These are phyloP conservation scores for Lizanozyma gosingica DNA, from an alignment of 1,139 yeast species.

Conservation along the genomic window DNA sequence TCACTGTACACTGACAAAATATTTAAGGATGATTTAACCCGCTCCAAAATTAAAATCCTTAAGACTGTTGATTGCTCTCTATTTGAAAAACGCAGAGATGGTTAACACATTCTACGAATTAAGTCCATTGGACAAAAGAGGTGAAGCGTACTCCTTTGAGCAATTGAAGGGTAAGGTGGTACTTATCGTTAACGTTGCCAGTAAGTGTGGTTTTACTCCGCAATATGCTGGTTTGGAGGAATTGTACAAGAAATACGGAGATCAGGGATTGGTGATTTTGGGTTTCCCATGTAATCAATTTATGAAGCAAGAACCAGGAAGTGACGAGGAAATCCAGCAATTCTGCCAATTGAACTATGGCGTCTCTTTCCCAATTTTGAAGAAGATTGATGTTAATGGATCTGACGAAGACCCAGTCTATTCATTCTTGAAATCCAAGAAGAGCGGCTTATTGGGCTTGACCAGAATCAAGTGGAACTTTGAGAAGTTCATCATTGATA, in stretches of 20 bases:
- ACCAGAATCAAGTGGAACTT: slow-evolving; percentile 44
- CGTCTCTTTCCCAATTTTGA: slow-evolving; percentile 82
- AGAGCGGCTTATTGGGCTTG: slow-evolving; percentile 36
- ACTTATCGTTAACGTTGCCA: slow-evolving; percentile 86
- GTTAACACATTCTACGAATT: neutral
- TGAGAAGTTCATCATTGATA: slow-evolving; percentile 39
- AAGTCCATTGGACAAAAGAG: slow-evolving; percentile 13
- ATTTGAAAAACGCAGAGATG: neutral
- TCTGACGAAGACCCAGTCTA: slow-evolving; percentile 71
- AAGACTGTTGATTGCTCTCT: no score
- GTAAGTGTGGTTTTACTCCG: slow-evolving; percentile 84
- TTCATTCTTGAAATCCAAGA: slow-evolving; percentile 55
- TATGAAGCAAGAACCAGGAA: slow-evolving; percentile 71
- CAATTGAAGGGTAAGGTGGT: slow-evolving; percentile 85
- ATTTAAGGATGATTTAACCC: no score
- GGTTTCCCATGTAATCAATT: slow-evolving; percentile 91
- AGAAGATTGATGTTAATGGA: slow-evolving; percentile 88
- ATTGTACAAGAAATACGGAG: slow-evolving; percentile 69
- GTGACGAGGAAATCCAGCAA: slow-evolving; percentile 52
- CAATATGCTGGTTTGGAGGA: slow-evolving; percentile 73
- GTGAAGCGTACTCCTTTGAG: slow-evolving; percentile 56
- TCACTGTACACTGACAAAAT: no score
- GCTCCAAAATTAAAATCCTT: no score
- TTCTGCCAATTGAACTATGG: slow-evolving; percentile 65
- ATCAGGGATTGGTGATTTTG: slow-evolving; percentile 64